Percentiles rank a stretch among this genome's conserved stretches.
phyloP scores from a whole-genome alignment of 192 early-diverging fungal species.

The Fimicolochytrium jonesii region DNA sequence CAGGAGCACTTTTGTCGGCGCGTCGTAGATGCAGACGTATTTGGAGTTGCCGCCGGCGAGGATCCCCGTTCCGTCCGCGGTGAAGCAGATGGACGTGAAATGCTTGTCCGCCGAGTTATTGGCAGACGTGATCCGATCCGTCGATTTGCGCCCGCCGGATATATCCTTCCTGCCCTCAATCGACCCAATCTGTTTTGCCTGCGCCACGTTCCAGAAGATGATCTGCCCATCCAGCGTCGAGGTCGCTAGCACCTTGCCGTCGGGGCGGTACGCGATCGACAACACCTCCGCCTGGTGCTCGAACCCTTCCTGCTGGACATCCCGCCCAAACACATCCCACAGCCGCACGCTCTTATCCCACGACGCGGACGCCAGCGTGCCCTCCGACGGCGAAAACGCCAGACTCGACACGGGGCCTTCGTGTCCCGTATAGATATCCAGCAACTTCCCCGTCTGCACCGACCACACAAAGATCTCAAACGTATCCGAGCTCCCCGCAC shows the following conservation, averaged over 20 bases:
- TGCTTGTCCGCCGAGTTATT: constrained; percentile 80
- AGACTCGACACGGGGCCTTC: constrained; percentile 83
- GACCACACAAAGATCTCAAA: constrained; percentile 99
- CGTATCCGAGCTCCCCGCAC: constrained; percentile 87
- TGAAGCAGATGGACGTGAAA: constrained; percentile 93
- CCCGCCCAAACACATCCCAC: constrained; percentile 94
- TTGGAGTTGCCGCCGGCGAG: constrained; percentile 93
- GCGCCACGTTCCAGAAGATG: constrained; percentile 87
- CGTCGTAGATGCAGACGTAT: constrained; percentile 94
- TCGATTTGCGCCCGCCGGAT: constrained; percentile 73
- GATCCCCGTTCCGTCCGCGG: constrained; percentile 86
- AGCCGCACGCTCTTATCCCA: constrained; percentile 89
- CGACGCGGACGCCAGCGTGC: constrained; percentile 76
- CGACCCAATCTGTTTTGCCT: constrained; percentile 61
- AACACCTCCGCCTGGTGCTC: constrained; percentile 81
- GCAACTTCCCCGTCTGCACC: constrained; percentile 95
- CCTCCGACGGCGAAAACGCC: constrained; percentile 80
- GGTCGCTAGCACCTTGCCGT: constrained; percentile 82
- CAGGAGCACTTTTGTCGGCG: constrained; percentile 65
- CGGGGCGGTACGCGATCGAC: constrained; percentile 81
- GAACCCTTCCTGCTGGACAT: constrained; percentile 70
- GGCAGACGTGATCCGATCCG: constrained; percentile 75
- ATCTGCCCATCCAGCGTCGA: constrained; percentile 91
- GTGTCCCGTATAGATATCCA: constrained; percentile 92
- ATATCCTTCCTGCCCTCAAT: constrained; percentile 96